Evolutionary conservation across 2,329 filamentous ascomycete species (phyloP), one percentile per base, ranked within the genome.

Genomic region (Cryphonectria naterciae): DNA sequence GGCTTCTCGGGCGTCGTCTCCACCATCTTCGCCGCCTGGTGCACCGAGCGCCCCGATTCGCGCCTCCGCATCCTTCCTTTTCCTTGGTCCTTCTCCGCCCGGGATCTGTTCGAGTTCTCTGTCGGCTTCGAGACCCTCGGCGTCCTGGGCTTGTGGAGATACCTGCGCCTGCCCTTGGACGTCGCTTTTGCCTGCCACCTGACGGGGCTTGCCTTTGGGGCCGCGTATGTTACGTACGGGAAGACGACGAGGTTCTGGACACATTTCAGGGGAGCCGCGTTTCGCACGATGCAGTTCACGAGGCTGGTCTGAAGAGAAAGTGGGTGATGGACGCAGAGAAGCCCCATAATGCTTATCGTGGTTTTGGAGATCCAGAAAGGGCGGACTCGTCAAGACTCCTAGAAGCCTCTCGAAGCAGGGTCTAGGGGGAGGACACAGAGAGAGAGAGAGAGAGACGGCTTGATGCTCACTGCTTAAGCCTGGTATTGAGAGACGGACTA

Each of bases 1-100:
- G 76, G 76, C n/a, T 76, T 76, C 43, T 76, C 75, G 32, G 76
- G 76, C 1, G 76, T 75, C 25, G 69, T 77, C 54, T 74, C 75
- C 69, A 75, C 74, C 8, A 49, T 76, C 6, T 72, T 78, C 1
- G 74, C 75, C 52, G 75, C 74, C 1, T 78, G 72, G 61, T 74
- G 72, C 3, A 71, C 70, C 69, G 58, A 74, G 5, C 73, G 72
- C 41, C 75, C 76, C 1, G 64, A 76, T 17, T 46, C 56, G 7
- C 43, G 66, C 2, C 64, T 78, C 22, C 73, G 74, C 32, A 66
- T 77, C 6, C 62, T 76, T 1, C 65, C 76, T 2, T 28, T 77
- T 0, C 75, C 76, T 0, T 60, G 37, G 19, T 72, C 70, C 25
- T 70, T 77, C 41, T 71, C 74, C 6, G 76, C 75, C 0, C 72